phyloP scores from a whole-genome alignment of 192 early-diverging fungal species.

The Linnemannia zychae region DNA sequence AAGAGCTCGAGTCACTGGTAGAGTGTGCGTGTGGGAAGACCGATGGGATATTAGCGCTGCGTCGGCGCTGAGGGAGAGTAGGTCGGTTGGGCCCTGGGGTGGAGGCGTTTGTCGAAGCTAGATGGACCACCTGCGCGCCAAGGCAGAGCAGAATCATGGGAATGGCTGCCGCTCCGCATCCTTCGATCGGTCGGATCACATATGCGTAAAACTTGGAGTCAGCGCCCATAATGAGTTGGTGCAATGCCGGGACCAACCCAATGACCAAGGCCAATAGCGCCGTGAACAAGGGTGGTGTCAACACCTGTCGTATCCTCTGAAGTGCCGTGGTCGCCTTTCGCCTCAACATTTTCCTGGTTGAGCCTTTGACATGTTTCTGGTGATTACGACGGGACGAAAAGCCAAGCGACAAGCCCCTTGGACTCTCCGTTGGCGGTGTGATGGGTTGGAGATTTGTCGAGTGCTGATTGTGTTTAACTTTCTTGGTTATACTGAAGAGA shows the following conservation, averaged over 20 bases:
- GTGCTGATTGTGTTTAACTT: neutral
- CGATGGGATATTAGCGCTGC: conserved; percentile 10
- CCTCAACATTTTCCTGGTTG: conserved; percentile 6
- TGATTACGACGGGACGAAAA: neutral
- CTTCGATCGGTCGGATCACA: conserved; percentile 76
- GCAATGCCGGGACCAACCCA: conserved; percentile 76
- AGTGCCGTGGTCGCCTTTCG: conserved; percentile 8
- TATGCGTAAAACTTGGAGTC: conserved; percentile 68
- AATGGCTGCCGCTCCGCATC: conserved; percentile 84
- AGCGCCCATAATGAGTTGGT: conserved; percentile 70
- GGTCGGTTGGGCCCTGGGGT: neutral
- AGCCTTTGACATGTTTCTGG: neutral
- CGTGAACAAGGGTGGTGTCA: conserved; percentile 83
- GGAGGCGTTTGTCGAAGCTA: conserved; percentile 12
- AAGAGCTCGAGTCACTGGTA: conserved; percentile 18
- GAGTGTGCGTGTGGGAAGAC: conserved; percentile 13
- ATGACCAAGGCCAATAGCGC: conserved; percentile 75
- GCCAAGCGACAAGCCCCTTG: neutral
- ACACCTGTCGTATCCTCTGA: conserved; percentile 44
- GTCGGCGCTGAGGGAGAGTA: conserved; percentile 10
- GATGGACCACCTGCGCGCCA: conserved; percentile 72
- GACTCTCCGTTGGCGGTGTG: neutral
- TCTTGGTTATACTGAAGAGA: neutral
- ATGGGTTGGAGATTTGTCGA: conserved; percentile 23
- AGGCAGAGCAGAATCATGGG: conserved; percentile 84